A percentile compares a stretch with the other conserved stretches of the same genome.
Evolutionary conservation across 2,329 filamentous ascomycete genomes (phyloP).

Genomic region (Aspergillus vadensis): DNA sequence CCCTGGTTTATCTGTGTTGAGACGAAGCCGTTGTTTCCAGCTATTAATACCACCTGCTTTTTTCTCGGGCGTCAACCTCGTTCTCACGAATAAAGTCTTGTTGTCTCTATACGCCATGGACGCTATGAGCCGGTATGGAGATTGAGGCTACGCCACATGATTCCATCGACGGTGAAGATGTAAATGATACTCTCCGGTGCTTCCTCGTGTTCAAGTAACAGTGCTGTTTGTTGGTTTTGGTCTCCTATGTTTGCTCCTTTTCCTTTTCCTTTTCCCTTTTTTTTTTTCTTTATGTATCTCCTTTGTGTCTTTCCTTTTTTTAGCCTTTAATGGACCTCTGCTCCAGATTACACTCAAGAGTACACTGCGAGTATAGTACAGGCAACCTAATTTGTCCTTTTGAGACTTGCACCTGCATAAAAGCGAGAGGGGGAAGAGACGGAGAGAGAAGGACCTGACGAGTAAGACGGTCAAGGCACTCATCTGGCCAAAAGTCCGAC

Average conservation of each 20-base stretch:
- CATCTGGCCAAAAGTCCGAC: neutral
- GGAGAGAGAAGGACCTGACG: neutral
- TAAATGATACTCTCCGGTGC: slow-evolving; percentile 48
- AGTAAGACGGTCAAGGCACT: neutral
- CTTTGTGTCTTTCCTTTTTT: slow-evolving; percentile 20
- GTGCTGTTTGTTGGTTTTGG: slow-evolving; percentile 17
- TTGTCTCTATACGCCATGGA: slow-evolving; percentile 31
- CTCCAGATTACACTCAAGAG: neutral
- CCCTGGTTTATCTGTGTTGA: slow-evolving; percentile 38
- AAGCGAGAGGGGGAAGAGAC: neutral
- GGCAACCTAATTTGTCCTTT: no score
- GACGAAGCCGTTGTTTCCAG: slow-evolving; percentile 36
- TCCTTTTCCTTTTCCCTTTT: slow-evolving; percentile 16
- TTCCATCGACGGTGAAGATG: slow-evolving; percentile 39
- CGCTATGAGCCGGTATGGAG: slow-evolving; percentile 31
- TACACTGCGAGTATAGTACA: neutral
- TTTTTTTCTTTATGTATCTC: slow-evolving; percentile 16
- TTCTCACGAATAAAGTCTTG: slow-evolving; percentile 34
- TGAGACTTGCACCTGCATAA: neutral
- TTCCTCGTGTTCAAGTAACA: slow-evolving; percentile 38
- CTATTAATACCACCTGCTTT: slow-evolving; percentile 41
- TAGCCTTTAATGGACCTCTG: slow-evolving; percentile 27
- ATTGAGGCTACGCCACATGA: slow-evolving; percentile 29
- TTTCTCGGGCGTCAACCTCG: slow-evolving; percentile 38
- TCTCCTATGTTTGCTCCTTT: slow-evolving; percentile 11